These are phyloP conservation scores for Oryza coarctata DNA, from an alignment of 176 grass and related monocot genomes.

Conservation along the genomic window DNA sequence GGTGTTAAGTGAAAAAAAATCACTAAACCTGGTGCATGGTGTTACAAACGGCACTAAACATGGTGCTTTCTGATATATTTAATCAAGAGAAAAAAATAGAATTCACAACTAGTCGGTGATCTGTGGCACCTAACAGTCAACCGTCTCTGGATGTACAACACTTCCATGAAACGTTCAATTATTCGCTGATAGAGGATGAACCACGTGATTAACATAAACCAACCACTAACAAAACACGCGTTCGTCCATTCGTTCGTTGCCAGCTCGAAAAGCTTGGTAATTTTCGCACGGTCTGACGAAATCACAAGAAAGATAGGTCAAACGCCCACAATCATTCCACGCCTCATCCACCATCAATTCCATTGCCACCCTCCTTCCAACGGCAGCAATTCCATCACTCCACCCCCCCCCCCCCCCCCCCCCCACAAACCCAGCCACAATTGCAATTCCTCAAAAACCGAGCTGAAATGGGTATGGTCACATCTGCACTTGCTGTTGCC, in stretches of 20 bases:
- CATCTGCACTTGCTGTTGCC: not conserved
- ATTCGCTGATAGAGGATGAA: not conserved
- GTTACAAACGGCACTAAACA: no score
- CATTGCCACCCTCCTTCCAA: not conserved
- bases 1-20: no score
- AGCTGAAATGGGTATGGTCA: not conserved
- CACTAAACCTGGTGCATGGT: no score
- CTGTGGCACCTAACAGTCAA: no score
- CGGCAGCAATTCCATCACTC: not conserved
- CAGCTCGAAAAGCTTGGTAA: not conserved
- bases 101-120: no score
- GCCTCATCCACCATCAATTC: not conserved
- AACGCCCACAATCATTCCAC: not conserved
- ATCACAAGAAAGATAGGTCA: not conserved
- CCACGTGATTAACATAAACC: not conserved
- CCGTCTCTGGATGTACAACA: not conserved
- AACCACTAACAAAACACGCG: not conserved
- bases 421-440: no score
- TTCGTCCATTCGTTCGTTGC: not conserved
- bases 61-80: no score
- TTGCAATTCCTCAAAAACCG: not conserved
- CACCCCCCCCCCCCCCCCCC: no score
- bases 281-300: not conserved
- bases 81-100: no score
- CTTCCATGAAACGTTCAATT: not conserved